Evolutionary conservation across 768 basidiomycete species (phyloP).

Genomic region (Cystobasidiopsis lactophilus): DNA sequence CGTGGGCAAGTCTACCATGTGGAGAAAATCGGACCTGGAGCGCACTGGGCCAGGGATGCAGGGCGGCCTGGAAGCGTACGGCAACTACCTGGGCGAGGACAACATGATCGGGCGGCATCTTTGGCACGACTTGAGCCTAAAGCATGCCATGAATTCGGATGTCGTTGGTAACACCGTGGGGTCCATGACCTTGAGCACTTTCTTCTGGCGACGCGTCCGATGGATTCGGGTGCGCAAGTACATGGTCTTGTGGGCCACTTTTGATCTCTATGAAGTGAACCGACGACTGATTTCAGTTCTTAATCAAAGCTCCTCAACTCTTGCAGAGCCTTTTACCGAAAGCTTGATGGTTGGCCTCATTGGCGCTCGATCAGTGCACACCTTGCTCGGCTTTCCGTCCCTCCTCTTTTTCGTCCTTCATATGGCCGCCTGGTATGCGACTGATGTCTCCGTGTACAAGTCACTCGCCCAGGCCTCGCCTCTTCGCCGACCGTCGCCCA

Average conservation of each 20-base stretch:
- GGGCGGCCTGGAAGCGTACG: slow-evolving; percentile 53
- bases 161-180: slow-evolving; percentile 74
- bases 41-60: slow-evolving; percentile 20
- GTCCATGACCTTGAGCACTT: slow-evolving; percentile 61
- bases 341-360: slow-evolving; percentile 47
- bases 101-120: slow-evolving; percentile 84
- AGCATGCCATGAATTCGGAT: slow-evolving; percentile 77
- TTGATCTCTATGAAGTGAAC: background rate
- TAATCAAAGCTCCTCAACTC: slow-evolving; percentile 45
- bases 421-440: slow-evolving; percentile 40
- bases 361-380: slow-evolving; percentile 34
- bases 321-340: slow-evolving; percentile 85
- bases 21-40: slow-evolving; percentile 69
- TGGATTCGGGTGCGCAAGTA: slow-evolving; percentile 94
- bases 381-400: slow-evolving; percentile 32
- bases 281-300: background rate
- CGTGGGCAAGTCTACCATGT: slow-evolving; percentile 87
- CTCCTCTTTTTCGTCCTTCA: slow-evolving; percentile 32
- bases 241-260: slow-evolving; percentile 41
- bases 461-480: slow-evolving; percentile 35
- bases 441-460: slow-evolving; percentile 63
- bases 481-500: slow-evolving; percentile 22
- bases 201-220: slow-evolving; percentile 67
- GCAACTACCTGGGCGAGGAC: slow-evolving; percentile 82
- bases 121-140: slow-evolving; percentile 76